These are phyloP conservation scores for Galium porrigens DNA, from an alignment of 305 asterid genomes.

Conservation along the genomic window DNA sequence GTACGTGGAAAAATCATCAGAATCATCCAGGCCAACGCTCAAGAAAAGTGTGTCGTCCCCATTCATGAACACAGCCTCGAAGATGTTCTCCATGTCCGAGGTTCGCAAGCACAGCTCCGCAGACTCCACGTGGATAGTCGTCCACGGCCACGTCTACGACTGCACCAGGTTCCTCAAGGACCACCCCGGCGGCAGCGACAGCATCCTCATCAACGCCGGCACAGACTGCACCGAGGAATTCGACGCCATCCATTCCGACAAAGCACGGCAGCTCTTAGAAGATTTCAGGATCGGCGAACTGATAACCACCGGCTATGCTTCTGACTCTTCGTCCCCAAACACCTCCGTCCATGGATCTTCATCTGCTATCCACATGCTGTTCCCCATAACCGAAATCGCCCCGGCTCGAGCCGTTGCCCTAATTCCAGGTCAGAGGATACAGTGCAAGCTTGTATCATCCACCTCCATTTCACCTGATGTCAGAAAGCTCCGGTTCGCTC, in stretches of 20 bases:
- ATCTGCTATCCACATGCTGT: conserved; percentile 14
- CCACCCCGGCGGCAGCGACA: conserved; percentile 85
- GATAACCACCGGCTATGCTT: conserved; percentile 47
- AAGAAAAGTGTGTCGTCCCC: conserved; percentile 73
- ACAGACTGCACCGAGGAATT: conserved; percentile 84
- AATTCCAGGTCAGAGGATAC: conserved; percentile 47
- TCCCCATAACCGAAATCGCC: conserved; percentile 42
- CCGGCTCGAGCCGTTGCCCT: conserved; percentile 33
- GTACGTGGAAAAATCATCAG: conserved; percentile 41
- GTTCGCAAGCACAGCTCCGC: conserved; percentile 53
- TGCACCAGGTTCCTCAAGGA: conserved; percentile 59
- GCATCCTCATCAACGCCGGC: conserved; percentile 81
- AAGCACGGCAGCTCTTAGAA: conserved; percentile 59
- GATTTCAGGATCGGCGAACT: conserved; percentile 68
- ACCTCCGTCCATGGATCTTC: conserved; percentile 58
- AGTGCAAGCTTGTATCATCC: conserved; percentile 49
- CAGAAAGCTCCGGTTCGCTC: conserved; percentile 41
- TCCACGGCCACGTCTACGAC: conserved; percentile 78
- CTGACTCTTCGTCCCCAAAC: conserved; percentile 52
- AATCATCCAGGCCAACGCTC: conserved; percentile 24
- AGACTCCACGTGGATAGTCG: conserved; percentile 77
- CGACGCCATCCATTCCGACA: conserved; percentile 76
- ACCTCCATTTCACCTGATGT: conserved; percentile 57
- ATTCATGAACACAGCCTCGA: conserved; percentile 61
- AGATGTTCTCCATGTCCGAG: conserved; percentile 45